Base-by-base conservation (phyloP, 352 stramenopile species). In the Phytophthora tubulina region DNA sequence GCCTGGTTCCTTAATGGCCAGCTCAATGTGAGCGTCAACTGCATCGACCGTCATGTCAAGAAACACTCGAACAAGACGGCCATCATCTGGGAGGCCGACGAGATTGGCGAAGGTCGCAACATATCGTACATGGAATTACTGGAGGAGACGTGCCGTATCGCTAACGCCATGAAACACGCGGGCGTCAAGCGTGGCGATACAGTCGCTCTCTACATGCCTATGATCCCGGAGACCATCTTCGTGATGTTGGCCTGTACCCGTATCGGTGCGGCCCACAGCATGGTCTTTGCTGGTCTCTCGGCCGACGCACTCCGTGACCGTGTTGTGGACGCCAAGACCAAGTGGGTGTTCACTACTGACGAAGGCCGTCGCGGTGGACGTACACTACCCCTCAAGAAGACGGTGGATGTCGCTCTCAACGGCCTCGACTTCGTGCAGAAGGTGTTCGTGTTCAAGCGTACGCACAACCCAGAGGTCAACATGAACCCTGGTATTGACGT, bases 151-250 rank as follows among this genome's bases (percentile, higher is more conserved):
- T 99, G 85, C 66, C 81, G 94, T 21, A 93, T 99, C 68, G 97
- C 97, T 4, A 99, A 99, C 78, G 96, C 94, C 27, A 89, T 99
- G 64, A 94, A 97, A 61, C 74, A 85, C 30, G 76, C 83, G 32
- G 96, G 97, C n/a, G 77, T 93, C 15, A 76, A 75, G 50, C 89
- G 97, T 72, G 97, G 97, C 2, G 97, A 99, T 84, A 90, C 95
- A 8, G 97, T 99, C 6, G 98, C 95, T 6, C 86, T 99, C 39
- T 99, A 99, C 88, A 99, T 99, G 97, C 97, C 98, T 41, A 99
- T 99, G 97, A 98, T 99, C 54, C 97, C 97, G 6, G 97, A 99
- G 78, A 81, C 96, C 7, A 93, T 94, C 41, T 98, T 99, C 78
- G 95, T 95, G 36, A 99, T 99, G 97, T 84, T 99, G 46, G 97